Conservation (phyloP, 768 basidiomycete genomes). For the Strobilomyces confusus region DNA sequence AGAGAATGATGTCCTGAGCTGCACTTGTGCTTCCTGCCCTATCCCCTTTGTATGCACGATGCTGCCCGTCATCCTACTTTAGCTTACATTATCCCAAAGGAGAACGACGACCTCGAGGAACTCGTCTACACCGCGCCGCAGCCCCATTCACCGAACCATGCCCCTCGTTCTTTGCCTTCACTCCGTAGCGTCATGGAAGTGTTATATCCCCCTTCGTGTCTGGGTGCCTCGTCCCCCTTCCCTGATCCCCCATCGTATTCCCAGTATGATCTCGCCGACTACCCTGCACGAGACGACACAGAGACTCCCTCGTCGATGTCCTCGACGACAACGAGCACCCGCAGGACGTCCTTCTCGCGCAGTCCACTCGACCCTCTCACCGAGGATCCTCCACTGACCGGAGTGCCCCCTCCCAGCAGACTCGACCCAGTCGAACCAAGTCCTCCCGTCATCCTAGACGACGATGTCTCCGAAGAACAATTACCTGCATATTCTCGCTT, state of each 20-base stretch:
- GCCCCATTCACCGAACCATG: background rate
- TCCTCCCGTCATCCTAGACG: background rate
- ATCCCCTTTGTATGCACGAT: constrained; percentile 2
- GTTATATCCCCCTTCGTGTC: constrained; percentile 25
- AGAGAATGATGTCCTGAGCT: background rate
- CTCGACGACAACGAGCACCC: background rate
- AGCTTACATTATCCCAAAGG: constrained; percentile 15
- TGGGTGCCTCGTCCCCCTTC: constrained; percentile 1
- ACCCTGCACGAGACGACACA: background rate
- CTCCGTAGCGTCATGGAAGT: constrained; percentile 22
- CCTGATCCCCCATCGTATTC: constrained; percentile 23
- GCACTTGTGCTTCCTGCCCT: background rate
- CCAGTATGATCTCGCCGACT: background rate
- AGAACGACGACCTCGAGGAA: background rate
- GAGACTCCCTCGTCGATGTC: background rate
- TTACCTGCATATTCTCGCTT: constrained; percentile 28
- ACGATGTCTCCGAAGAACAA: constrained; percentile 3
- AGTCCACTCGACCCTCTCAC: constrained; percentile 4
- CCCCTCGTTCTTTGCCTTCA: constrained; percentile 12
- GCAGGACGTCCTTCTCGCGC: too few relatives aligned
- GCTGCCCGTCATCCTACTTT: background rate
- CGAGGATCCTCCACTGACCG: constrained; percentile 13
- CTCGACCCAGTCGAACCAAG: background rate
- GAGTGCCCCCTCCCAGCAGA: constrained; percentile 9
- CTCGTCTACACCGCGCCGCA: background rate